phyloP scores from a whole-genome alignment of 352 stramenopile genomes.

The Globisporangium yorkense region DNA sequence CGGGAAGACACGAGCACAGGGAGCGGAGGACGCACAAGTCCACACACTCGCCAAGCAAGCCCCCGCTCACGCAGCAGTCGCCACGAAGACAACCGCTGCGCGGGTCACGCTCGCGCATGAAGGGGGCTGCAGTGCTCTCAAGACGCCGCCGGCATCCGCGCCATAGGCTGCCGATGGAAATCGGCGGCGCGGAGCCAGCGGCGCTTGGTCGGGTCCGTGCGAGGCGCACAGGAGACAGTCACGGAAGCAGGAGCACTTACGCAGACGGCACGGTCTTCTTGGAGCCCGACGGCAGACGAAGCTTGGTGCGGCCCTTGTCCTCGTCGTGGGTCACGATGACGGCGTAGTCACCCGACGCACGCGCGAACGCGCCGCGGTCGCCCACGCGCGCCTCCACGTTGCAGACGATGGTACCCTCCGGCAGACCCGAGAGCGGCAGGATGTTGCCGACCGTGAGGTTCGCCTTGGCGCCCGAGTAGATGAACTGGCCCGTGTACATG shows the following conservation, averaged over 20 bases:
- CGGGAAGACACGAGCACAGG: slow-evolving; percentile 31
- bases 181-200: background rate
- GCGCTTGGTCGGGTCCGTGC: slow-evolving; percentile 9
- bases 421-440: slow-evolving; percentile 91
- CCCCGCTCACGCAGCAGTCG: slow-evolving; percentile 1
- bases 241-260: slow-evolving; percentile 58
- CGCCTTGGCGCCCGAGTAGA: slow-evolving; percentile 98
- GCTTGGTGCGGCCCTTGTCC: slow-evolving; percentile 96
- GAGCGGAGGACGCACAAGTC: slow-evolving; percentile 1
- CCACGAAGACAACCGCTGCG: slow-evolving; percentile 5
- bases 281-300: slow-evolving; percentile 94
- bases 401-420: slow-evolving; percentile 99
- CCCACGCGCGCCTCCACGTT: slow-evolving; percentile 96
- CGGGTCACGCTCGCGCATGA: background rate
- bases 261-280: slow-evolving; percentile 95
- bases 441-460: slow-evolving; percentile 96
- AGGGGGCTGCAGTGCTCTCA: slow-evolving; percentile 12
- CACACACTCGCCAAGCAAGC: slow-evolving; percentile 5
- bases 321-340: slow-evolving; percentile 99
- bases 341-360: slow-evolving; percentile 96
- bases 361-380: slow-evolving; percentile 95
- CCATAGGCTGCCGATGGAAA: background rate
- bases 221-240: background rate
- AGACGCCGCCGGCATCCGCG: background rate
- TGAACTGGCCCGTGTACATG: slow-evolving; percentile 99